Percentiles rank a stretch among this genome's conserved stretches.
Conservation (phyloP, 371 early-diverging fungal species). For the Apophysomyces elegans region DNA sequence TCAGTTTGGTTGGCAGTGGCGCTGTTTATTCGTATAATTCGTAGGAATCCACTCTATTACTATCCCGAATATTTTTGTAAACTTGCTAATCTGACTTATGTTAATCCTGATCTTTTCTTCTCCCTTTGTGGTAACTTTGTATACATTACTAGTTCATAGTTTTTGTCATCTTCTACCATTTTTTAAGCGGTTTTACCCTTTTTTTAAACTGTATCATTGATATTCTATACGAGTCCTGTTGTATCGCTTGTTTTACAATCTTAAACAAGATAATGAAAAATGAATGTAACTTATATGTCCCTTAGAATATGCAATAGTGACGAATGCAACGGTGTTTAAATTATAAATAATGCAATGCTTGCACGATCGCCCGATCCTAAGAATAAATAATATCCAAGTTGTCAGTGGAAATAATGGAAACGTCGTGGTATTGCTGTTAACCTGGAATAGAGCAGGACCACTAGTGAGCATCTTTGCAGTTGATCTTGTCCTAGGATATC, state of each 20-base stretch:
- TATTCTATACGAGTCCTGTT: neutral
- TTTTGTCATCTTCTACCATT: neutral
- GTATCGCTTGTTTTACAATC: neutral
- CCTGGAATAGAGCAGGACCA: too few species aligned
- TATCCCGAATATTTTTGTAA: neutral
- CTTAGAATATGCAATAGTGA: too few species aligned
- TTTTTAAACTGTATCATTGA: neutral
- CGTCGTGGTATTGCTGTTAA: too few species aligned
- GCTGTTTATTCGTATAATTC: neutral
- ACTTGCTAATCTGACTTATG: neutral
- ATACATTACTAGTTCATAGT: conserved; percentile 2
- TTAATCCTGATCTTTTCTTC: neutral
- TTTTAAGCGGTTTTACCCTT: conserved; percentile 7
- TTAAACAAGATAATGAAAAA: too few species aligned
- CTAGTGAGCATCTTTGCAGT: too few species aligned
- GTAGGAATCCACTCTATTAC: neutral
- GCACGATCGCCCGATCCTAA: too few species aligned
- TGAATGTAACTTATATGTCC: too few species aligned
- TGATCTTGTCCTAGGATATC: too few species aligned
- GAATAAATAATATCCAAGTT: too few species aligned
- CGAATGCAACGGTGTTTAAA: too few species aligned
- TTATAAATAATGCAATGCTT: too few species aligned
- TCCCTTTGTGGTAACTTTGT: neutral
- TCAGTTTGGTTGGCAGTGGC: neutral
- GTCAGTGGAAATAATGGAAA: too few species aligned